These are phyloP conservation scores for Chlorociboria aeruginascens DNA, from an alignment of 495 filamentous ascomycete species.

Conservation along the genomic window DNA sequence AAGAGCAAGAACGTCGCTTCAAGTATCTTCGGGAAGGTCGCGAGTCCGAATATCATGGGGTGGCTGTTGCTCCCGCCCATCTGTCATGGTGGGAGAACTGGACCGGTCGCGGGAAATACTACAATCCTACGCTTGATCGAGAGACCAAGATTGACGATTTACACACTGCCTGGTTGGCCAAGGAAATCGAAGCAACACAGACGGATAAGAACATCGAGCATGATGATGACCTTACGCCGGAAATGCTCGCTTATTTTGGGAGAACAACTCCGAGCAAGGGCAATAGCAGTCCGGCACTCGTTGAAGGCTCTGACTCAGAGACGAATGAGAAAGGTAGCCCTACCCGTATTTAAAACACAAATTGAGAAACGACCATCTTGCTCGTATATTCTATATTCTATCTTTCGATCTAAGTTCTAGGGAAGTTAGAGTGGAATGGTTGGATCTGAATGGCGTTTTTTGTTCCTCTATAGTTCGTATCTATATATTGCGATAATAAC, in stretches of 20 bases:
- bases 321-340: too few species aligned
- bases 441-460: too few species aligned
- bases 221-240: conserved; percentile 10
- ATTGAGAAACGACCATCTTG: too few species aligned
- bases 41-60: conserved; percentile 72
- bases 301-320: too few species aligned
- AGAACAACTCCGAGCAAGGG: background rate
- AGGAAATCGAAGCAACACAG: conserved; percentile 24
- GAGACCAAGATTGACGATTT: conserved; percentile 71
- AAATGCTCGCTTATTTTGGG: conserved; percentile 10
- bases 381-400: too few species aligned
- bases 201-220: background rate
- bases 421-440: too few species aligned
- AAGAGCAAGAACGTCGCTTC: conserved; percentile 90
- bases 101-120: conserved; percentile 57
- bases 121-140: conserved; percentile 67
- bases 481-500: too few species aligned
- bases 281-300: too few species aligned
- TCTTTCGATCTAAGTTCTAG: too few species aligned
- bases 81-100: conserved; percentile 71
- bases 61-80: conserved; percentile 77
- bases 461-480: too few species aligned
- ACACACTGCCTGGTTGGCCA: conserved; percentile 50
- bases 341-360: too few species aligned
- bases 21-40: conserved; percentile 61